Evolutionary conservation across 2,329 filamentous ascomycete genomes (phyloP).

Genomic region (Trichophyton simii): DNA sequence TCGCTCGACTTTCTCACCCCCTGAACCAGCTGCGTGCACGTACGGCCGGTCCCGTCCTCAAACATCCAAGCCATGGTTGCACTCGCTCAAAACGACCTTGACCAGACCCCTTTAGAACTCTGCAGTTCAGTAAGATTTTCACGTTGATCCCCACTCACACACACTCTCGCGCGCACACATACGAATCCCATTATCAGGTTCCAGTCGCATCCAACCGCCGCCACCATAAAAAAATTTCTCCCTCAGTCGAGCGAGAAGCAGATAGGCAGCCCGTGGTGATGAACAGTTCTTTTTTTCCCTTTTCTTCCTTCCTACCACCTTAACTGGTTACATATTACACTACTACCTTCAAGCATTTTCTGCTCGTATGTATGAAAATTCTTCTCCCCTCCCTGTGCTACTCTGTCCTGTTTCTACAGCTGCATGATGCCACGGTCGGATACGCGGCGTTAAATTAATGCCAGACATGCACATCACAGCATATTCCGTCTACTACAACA

Average conservation of each 20-base stretch:
- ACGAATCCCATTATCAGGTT: not conserved
- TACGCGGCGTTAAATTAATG: not conserved
- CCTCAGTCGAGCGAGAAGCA: not conserved
- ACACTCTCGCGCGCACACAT: too few relatives aligned
- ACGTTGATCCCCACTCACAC: not conserved
- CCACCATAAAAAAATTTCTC: not conserved
- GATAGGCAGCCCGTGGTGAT: not conserved
- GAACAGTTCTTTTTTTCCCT: too few relatives aligned
- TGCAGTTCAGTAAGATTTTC: not conserved
- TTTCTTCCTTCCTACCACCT: too few relatives aligned
- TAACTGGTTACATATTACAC: too few relatives aligned
- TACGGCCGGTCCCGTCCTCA: not conserved
- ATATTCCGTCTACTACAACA: too few relatives aligned
- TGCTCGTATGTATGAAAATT: not conserved
- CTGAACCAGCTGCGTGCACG: not conserved
- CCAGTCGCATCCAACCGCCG: not conserved
- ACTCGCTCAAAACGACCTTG: not conserved
- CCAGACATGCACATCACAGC: not conserved
- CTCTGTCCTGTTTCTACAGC: not conserved
- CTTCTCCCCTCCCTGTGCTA: not conserved
- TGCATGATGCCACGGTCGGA: not conserved
- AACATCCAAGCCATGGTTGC: not conserved
- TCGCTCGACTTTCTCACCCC: not conserved
- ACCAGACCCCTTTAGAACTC: not conserved
- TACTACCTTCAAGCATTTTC: too few relatives aligned